phyloP scores from a whole-genome alignment of 768 basidiomycete genomes.

The Leccinum variicolor region DNA sequence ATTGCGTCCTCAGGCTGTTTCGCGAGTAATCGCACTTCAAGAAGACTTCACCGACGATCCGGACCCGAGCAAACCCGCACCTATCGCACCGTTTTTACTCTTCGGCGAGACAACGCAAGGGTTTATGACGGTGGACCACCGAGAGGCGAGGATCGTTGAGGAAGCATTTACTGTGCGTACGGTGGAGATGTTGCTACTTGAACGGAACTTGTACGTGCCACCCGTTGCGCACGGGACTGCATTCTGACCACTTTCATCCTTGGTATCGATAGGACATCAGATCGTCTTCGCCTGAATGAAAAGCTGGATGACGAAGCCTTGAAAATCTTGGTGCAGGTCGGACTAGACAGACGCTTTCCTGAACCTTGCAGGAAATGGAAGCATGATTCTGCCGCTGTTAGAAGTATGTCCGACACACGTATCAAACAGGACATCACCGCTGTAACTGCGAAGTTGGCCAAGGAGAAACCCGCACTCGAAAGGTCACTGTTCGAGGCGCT shows the following conservation, averaged over 20 bases:
- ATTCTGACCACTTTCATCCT: not conserved
- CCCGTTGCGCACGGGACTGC: not conserved
- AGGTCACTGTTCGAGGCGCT: conserved; percentile 25
- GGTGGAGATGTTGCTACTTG: conserved; percentile 12
- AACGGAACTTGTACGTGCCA: conserved; percentile 17
- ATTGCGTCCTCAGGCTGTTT: conserved; percentile 4
- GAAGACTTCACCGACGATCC: conserved; percentile 6
- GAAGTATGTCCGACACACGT: not conserved
- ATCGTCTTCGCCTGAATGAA: conserved; percentile 24
- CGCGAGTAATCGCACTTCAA: conserved; percentile 11
- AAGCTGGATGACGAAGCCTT: conserved; percentile 24
- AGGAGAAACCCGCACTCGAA: conserved; percentile 6
- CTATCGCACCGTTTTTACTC: conserved; percentile 30
- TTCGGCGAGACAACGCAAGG: conserved; percentile 40
- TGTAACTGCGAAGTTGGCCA: not conserved
- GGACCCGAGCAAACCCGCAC: conserved; percentile 1
- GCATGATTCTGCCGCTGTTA: conserved; percentile 7
- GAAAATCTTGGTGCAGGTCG: conserved; percentile 24
- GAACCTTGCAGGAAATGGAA: conserved; percentile 23
- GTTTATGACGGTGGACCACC: conserved; percentile 33
- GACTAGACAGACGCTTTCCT: conserved; percentile 28
- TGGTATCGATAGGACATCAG: conserved; percentile 15
- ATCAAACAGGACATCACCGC: not conserved
- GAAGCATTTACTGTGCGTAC: not conserved
- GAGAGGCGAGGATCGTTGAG: conserved; percentile 2